phyloP scores from a whole-genome alignment of 208 protist genomes.

The Crithidia mellificae region DNA sequence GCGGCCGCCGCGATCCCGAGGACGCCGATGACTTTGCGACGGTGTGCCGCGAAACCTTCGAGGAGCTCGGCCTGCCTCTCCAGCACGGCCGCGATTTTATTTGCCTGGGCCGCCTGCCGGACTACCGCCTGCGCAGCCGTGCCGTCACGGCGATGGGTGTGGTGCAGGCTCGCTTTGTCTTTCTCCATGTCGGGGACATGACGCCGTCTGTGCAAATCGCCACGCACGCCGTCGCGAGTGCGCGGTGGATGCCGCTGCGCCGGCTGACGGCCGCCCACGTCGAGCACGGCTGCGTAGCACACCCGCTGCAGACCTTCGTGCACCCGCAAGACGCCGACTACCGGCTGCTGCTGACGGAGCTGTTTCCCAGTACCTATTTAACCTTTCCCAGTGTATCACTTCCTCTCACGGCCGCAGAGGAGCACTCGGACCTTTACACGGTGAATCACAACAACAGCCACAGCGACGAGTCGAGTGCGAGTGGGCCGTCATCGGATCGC shows the following conservation, averaged over 20 bases:
- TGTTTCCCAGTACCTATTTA: constrained; percentile 53
- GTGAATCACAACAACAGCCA: not conserved
- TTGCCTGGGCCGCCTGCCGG: constrained; percentile 61
- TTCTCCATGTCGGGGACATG: constrained; percentile 70
- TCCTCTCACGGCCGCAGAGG: not conserved
- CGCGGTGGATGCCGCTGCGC: constrained; percentile 66
- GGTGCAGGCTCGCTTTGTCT: constrained; percentile 80
- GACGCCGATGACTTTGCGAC: constrained; percentile 64
- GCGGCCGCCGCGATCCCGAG: constrained; percentile 69
- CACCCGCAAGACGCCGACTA: constrained; percentile 43
- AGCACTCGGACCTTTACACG: not conserved
- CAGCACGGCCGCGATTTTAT: constrained; percentile 47
- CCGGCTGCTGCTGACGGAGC: constrained; percentile 46
- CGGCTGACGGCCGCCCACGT: constrained; percentile 32
- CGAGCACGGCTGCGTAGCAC: constrained; percentile 40
- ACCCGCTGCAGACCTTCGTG: constrained; percentile 57
- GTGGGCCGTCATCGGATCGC: too few relatives aligned
- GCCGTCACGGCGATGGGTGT: constrained; percentile 17
- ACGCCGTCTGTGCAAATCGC: constrained; percentile 58
- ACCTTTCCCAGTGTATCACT: constrained; percentile 55
- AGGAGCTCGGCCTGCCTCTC: constrained; percentile 66
- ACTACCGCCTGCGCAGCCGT: constrained; percentile 47
- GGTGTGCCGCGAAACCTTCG: constrained; percentile 45
- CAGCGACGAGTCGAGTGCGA: too few relatives aligned
- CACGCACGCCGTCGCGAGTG: constrained; percentile 52